These are phyloP conservation scores for Spathaspora sp. DNA, from an alignment of 1,139 yeast genomes.

Conservation along the genomic window DNA sequence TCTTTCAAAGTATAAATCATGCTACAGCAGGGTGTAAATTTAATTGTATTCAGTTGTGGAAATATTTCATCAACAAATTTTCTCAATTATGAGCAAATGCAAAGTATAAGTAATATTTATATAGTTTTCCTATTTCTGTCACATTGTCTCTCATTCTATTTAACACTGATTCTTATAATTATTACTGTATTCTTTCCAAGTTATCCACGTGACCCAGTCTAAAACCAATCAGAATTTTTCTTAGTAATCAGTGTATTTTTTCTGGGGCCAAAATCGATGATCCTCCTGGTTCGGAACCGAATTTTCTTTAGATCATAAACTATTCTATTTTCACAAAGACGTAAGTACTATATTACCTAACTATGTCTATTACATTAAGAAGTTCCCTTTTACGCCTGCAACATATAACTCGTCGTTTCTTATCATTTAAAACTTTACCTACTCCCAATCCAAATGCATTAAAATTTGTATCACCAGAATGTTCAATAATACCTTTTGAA, in stretches of 20 bases:
- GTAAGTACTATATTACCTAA: background rate
- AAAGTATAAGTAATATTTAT: no score
- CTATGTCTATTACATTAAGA: slow-evolving; percentile 1
- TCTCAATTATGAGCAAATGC: no score
- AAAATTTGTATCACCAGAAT: slow-evolving; percentile 61
- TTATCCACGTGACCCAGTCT: background rate
- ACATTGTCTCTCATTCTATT: background rate
- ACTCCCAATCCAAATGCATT: slow-evolving; percentile 94
- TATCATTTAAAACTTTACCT: slow-evolving; percentile 44
- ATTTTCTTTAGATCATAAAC: background rate
- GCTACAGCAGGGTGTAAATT: no score
- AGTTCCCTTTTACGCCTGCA: slow-evolving; percentile 3
- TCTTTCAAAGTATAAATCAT: no score
- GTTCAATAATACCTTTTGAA: slow-evolving; percentile 61
- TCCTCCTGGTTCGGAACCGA: background rate
- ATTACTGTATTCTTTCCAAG: background rate
- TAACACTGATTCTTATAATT: background rate
- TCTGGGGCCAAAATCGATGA: background rate
- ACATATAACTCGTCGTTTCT: slow-evolving; percentile 18
- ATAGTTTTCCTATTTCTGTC: no score
- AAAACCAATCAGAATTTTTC: background rate
- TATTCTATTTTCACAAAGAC: background rate
- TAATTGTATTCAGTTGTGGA: background rate
- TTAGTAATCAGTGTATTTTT: slow-evolving; percentile 4
- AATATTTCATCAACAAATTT: no score